These are phyloP conservation scores for Moesziomyces antarcticus DNA, from an alignment of 1,284 basidiomycete genomes.

Conservation along the genomic window DNA sequence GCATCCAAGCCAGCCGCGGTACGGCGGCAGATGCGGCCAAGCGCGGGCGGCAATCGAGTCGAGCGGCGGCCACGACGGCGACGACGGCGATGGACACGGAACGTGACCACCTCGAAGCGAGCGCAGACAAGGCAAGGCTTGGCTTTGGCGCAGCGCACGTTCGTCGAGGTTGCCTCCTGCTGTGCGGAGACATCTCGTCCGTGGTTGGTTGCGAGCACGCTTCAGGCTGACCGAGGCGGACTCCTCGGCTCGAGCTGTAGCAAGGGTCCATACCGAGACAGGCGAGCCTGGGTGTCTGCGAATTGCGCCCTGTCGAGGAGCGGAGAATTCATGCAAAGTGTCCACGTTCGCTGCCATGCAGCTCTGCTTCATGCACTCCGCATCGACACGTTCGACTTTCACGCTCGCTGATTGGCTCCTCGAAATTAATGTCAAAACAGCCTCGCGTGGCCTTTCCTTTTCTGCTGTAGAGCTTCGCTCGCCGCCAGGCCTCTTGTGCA, in stretches of 20 bases:
- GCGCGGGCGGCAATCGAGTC: slow-evolving; percentile 7
- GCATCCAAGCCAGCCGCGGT: slow-evolving; percentile 15
- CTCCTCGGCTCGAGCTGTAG: no score
- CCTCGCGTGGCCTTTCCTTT: not conserved
- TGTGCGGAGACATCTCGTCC: not conserved
- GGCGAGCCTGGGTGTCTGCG: not conserved
- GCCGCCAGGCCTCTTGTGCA: no score
- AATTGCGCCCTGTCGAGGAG: not conserved
- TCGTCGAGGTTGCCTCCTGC: not conserved
- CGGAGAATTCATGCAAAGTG: not conserved
- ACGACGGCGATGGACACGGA: not conserved
- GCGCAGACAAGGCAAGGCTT: not conserved
- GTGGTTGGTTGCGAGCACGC: no score
- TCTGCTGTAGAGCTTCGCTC: no score
- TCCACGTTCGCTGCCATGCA: slow-evolving; percentile 1
- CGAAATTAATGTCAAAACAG: not conserved
- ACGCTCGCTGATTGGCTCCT: not conserved
- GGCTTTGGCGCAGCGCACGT: not conserved
- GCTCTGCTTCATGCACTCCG: not conserved
- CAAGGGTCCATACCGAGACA: no score
- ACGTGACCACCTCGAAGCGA: not conserved
- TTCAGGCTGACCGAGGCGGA: no score
- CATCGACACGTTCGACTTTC: not conserved
- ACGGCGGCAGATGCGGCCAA: slow-evolving; percentile 20
- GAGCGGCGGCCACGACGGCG: not conserved